Evolutionary conservation across 2,329 filamentous ascomycete species (phyloP), one percentile per base, ranked within the genome.

Genomic region (Fusarium mundagurra): DNA sequence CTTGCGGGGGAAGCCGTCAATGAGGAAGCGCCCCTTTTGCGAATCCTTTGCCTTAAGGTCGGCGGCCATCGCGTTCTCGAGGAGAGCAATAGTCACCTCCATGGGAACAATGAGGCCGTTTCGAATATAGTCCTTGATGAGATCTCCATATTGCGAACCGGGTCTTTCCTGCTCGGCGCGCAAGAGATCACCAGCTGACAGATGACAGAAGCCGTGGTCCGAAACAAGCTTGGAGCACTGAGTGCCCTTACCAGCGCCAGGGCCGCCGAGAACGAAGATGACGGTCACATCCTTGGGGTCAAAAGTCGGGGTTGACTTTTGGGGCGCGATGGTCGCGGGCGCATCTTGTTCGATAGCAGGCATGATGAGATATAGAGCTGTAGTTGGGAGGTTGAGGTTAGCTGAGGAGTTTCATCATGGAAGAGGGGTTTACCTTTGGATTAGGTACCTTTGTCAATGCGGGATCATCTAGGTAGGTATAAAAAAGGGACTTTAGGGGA

Each of bases 71-170:
- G 95, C 94, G 83, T 98, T 97, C 85, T 98, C 95, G 48, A 99
- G 89, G 41, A 99, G 86, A 79, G 95, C 92, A 68, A 99, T 93
- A 10, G 96, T 99, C 58, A 98, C 95, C 84, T 98, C 96, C 94
- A 98, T 97, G n/a, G 96, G 96, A 73, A 99, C 96, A 83, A 99
- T 99, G 78, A 91, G 91, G 68, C 96, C 96, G 82, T 99, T 92
- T 81, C 93, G 94, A 88, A 99, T 99, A 86, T 96, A 95, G 77
- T 92, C 89, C 82, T 92, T 92, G 89, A 99, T 99, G 85, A 98
- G 89, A 75, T 95, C 91, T 82, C 96, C 96, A 82, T 97, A 98
- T 84, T 98, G 88, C 74, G 92, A 94, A 66, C 94, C 95, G 0
- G 90, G 89, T 9, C 96, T 93, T 80, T 96, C 89, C 85, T 98